These are phyloP conservation scores for Magnaporthiopsis rhizophila DNA, from an alignment of 2,329 filamentous ascomycete species.

Conservation along the genomic window DNA sequence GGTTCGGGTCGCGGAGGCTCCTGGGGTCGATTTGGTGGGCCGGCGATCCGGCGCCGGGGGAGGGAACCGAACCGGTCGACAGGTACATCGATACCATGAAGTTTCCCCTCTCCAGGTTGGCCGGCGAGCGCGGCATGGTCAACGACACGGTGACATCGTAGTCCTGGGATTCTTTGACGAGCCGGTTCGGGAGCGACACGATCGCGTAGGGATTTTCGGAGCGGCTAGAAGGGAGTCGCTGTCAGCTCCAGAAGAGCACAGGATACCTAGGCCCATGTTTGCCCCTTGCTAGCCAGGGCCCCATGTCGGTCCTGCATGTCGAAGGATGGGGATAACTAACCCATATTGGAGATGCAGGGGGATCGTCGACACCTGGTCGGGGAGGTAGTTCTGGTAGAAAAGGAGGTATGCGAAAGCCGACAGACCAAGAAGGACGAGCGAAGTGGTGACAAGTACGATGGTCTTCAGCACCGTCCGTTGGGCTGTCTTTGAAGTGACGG, in stretches of 20 bases:
- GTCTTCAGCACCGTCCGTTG: slow-evolving; percentile 41
- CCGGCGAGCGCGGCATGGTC: slow-evolving; percentile 66
- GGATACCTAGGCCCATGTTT: neutral
- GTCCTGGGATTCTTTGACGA: slow-evolving; percentile 62
- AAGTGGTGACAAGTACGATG: slow-evolving; percentile 33
- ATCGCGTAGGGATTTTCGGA: slow-evolving; percentile 42
- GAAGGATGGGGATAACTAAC: slow-evolving; percentile 25
- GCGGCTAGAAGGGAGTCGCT: slow-evolving; percentile 1
- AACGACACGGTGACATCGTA: slow-evolving; percentile 79
- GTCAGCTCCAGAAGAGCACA: slow-evolving; percentile 1
- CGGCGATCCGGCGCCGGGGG: slow-evolving; percentile 18
- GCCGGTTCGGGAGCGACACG: slow-evolving; percentile 33
- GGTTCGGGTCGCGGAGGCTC: slow-evolving; percentile 28
- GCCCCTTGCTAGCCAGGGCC: slow-evolving; percentile 5
- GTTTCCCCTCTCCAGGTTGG: slow-evolving; percentile 73
- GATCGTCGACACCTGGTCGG: slow-evolving; percentile 42
- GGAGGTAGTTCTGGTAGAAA: slow-evolving; percentile 50
- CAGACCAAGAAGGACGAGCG: slow-evolving; percentile 35
- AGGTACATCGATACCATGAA: slow-evolving; percentile 87
- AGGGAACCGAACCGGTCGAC: slow-evolving; percentile 32
- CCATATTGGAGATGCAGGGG: slow-evolving; percentile 53
- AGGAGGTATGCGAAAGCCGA: slow-evolving; percentile 41
- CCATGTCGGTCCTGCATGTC: neutral
- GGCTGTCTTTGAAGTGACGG: slow-evolving; percentile 42
- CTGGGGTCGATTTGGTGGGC: slow-evolving; percentile 18